phyloP scores from a whole-genome alignment of 2,329 filamentous ascomycete species.

The Colletotrichum noveboracense region DNA sequence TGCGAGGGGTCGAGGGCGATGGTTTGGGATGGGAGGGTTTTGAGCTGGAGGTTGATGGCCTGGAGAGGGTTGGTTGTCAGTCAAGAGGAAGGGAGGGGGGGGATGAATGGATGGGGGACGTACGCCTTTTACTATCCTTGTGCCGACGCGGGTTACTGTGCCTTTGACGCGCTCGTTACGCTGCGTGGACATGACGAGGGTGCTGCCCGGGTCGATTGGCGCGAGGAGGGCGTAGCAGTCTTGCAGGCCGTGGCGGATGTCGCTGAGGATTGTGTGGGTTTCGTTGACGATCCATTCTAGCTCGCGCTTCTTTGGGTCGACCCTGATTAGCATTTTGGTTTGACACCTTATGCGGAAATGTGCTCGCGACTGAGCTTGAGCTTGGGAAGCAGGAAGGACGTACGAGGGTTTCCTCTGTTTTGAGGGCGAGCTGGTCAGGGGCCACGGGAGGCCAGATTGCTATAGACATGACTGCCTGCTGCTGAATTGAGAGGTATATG shows the following conservation, averaged over 20 bases:
- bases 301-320: constrained; percentile 49
- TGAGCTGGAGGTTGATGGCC: constrained; percentile 79
- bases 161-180: constrained; percentile 92
- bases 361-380: background rate
- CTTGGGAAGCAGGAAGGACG: constrained; percentile 21
- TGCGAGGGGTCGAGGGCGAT: constrained; percentile 53
- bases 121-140: constrained; percentile 90
- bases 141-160: constrained; percentile 86
- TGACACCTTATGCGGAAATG: background rate
- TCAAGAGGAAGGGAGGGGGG: background rate
- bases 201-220: constrained; percentile 84
- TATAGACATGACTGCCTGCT: constrained; percentile 53
- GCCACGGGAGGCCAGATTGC: constrained; percentile 63
- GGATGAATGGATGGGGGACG: constrained; percentile 35
- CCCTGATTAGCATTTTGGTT: constrained; percentile 32
- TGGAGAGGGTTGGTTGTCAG: constrained; percentile 32
- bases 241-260: constrained; percentile 72
- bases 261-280: constrained; percentile 51
- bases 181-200: constrained; percentile 85
- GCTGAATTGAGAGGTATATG: accelerated
- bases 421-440: constrained; percentile 53
- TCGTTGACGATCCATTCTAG: constrained; percentile 60
- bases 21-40: constrained; percentile 63
- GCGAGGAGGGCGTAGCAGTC: constrained; percentile 89
- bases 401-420: constrained; percentile 57